These are phyloP conservation scores for Boletus reticulatus DNA, from an alignment of 768 basidiomycete genomes.

Conservation along the genomic window DNA sequence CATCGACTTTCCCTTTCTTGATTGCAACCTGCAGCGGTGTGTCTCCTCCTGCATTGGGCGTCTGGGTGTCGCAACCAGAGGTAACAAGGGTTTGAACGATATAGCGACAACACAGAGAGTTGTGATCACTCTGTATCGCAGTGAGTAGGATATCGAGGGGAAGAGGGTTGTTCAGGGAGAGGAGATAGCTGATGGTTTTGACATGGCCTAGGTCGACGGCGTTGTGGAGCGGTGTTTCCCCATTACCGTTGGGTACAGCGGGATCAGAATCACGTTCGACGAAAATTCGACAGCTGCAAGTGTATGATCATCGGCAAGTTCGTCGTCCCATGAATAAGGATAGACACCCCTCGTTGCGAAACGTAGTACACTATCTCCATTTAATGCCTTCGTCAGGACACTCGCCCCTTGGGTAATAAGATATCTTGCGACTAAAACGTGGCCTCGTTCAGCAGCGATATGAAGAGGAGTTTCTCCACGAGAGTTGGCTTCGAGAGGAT, in stretches of 20 bases:
- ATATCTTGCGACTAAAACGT: not conserved
- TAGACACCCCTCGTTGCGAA: not conserved
- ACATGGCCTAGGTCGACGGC: not conserved
- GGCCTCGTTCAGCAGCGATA: not conserved
- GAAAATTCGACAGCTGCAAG: not conserved
- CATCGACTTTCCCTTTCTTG: not conserved
- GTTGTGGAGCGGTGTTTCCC: not conserved
- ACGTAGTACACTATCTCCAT: not conserved
- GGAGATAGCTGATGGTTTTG: not conserved
- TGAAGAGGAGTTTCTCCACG: not conserved
- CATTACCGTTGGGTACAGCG: not conserved
- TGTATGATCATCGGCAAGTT: no score
- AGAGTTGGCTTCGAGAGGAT: constrained; percentile 1
- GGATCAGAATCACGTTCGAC: not conserved
- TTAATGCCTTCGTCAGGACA: not conserved
- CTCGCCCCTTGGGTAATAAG: not conserved
- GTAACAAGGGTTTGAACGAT: not conserved
- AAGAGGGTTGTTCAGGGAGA: not conserved
- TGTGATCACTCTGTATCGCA: not conserved
- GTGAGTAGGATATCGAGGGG: not conserved
- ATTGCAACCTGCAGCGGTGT: not conserved
- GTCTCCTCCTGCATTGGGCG: not conserved
- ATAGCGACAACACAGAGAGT: not conserved
- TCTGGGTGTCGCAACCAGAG: not conserved
- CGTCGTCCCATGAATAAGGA: no score